Conservation (phyloP, 805 yeast genomes). For the Starmerella etchellsii region DNA sequence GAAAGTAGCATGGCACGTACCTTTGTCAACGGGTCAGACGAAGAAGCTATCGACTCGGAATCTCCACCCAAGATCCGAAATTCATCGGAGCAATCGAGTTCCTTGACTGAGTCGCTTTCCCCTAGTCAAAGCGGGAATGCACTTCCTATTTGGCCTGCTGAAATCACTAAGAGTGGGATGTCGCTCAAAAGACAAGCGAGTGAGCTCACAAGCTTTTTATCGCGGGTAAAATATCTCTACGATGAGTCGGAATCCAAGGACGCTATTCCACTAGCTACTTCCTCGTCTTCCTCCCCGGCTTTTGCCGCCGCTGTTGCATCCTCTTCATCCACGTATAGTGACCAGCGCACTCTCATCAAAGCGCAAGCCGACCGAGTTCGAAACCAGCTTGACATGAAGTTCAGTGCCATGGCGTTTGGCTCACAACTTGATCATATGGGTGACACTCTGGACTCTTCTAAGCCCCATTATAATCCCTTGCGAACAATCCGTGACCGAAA, state of each 20-base stretch:
- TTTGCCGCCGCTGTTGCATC: neutral
- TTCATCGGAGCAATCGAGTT: no score
- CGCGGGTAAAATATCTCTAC: slow-evolving; percentile 14
- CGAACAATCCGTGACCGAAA: slow-evolving; percentile 67
- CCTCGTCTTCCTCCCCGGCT: neutral
- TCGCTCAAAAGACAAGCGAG: neutral
- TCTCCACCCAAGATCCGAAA: no score
- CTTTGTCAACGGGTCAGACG: no score
- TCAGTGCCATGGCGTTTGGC: slow-evolving; percentile 18
- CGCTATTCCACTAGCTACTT: slow-evolving; percentile 1
- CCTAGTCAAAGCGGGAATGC: no score
- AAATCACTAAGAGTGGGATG: no score
- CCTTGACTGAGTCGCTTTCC: no score
- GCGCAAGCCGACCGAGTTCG: slow-evolving; percentile 22
- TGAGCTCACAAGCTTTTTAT: slow-evolving; percentile 11
- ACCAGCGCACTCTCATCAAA: slow-evolving; percentile 12
- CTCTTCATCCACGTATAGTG: neutral
- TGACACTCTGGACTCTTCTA: neutral
- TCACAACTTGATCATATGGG: slow-evolving; percentile 5
- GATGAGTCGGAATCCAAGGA: slow-evolving; percentile 13
- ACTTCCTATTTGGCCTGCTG: no score
- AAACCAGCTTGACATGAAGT: slow-evolving; percentile 25
- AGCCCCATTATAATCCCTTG: slow-evolving; percentile 50
- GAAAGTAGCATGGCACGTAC: no score
- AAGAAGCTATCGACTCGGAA: no score